phyloP scores from a whole-genome alignment of 306 rosid genomes.

The Quercus engelmannii region DNA sequence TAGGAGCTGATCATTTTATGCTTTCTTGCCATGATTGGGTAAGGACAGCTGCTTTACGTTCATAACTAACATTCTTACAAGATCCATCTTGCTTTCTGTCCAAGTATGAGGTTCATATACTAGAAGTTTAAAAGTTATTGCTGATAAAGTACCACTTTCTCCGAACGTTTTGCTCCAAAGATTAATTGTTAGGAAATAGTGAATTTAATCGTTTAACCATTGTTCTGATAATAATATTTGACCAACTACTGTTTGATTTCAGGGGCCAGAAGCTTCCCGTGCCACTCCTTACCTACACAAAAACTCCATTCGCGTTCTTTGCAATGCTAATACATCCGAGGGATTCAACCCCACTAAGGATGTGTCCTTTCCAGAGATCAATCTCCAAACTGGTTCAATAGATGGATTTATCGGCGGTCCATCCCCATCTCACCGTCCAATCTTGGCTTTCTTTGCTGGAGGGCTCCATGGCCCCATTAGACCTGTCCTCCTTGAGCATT shows the following conservation, averaged over 20 bases:
- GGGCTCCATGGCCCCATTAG: conserved; percentile 81
- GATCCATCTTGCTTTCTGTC: neutral
- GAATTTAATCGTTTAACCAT: no score
- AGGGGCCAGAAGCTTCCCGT: conserved; percentile 74
- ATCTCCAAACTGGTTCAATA: conserved; percentile 57
- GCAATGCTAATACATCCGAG: conserved; percentile 90
- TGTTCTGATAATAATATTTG: neutral
- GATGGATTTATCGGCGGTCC: conserved; percentile 63
- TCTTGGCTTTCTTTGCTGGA: conserved; percentile 83
- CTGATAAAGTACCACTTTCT: no score
- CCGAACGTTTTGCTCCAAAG: no score
- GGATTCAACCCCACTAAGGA: conserved; percentile 76
- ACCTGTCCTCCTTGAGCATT: conserved; percentile 56
- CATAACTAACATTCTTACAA: neutral
- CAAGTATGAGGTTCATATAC: neutral
- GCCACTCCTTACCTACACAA: conserved; percentile 43
- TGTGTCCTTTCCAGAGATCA: conserved; percentile 81
- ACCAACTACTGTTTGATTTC: neutral
- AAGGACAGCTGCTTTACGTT: neutral
- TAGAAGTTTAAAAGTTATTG: neutral
- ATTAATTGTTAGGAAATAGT: no score
- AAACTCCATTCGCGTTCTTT: conserved; percentile 66
- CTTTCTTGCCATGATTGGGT: conserved; percentile 97
- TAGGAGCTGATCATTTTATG: conserved; percentile 85
- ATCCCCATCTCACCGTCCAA: conserved; percentile 54